Conservation (phyloP, 2,329 filamentous ascomycete species). For the Albifimbria verrucaria region DNA sequence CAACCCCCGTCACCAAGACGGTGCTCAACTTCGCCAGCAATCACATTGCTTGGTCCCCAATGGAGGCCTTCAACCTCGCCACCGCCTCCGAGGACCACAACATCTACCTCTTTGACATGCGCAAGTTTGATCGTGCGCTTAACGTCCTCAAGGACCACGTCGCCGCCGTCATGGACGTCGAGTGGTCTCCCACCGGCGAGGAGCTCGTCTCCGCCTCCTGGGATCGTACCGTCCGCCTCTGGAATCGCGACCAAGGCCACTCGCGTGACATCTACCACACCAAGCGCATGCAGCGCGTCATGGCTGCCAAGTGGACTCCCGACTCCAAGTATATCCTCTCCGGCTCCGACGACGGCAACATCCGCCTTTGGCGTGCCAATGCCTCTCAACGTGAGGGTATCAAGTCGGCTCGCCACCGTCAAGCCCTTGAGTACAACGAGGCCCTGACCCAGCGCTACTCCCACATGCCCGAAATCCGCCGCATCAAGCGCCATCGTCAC, state of each 20-base stretch:
- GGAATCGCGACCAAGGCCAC: conserved; percentile 76
- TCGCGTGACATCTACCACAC: conserved; percentile 95
- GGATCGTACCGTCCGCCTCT: conserved; percentile 80
- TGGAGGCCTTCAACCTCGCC: conserved; percentile 95
- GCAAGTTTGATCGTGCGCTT: conserved; percentile 80
- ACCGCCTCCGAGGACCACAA: conserved; percentile 95
- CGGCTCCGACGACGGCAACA: conserved; percentile 90
- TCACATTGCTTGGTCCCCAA: conserved; percentile 87
- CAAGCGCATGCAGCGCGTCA: conserved; percentile 95
- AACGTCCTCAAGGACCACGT: conserved; percentile 92
- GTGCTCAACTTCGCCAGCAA: conserved; percentile 81
- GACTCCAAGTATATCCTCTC: conserved; percentile 88
- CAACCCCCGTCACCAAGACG: conserved; percentile 75
- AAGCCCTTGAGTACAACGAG: conserved; percentile 89
- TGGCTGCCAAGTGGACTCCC: conserved; percentile 78
- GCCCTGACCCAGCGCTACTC: conserved; percentile 78
- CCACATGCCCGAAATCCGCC: conserved; percentile 93
- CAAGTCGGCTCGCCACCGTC: conserved; percentile 79
- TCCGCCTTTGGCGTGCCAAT: conserved; percentile 80
- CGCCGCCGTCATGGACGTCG: conserved; percentile 89
- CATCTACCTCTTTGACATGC: conserved; percentile 84
- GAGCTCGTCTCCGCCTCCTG: conserved; percentile 89
- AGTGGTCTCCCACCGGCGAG: conserved; percentile 91
- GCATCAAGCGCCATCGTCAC: conserved; percentile 89
- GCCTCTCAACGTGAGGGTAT: conserved; percentile 81